Evolutionary conservation across 2,329 filamentous ascomycete species (phyloP), one percentile per base, ranked within the genome.

Genomic region (Thyridium curvatum): DNA sequence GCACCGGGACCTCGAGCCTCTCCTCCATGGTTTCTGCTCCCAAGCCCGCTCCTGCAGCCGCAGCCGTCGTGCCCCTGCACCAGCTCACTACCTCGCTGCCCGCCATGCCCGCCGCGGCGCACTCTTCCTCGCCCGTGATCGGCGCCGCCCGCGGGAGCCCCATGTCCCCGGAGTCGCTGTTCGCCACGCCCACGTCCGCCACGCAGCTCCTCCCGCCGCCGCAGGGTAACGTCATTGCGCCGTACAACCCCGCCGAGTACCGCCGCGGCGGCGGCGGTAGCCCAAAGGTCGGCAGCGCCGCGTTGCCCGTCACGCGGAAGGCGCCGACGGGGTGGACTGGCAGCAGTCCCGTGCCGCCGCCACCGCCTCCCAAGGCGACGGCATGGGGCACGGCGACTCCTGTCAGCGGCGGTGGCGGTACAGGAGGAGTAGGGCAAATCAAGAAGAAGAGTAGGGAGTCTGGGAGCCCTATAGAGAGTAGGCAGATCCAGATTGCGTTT

Each of bases 401-500:
- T 6, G 21, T 26, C 6, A 26, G 21, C 21, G 21, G 21, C 10
- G 21, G 21, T n/a, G n/a, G n/a, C n/a, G n/a, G n/a, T n/a, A n/a
- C n/a, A n/a, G n/a, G n/a, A n/a, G n/a, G n/a, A n/a, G n/a, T n/a
- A 26, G 6, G 6, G 6, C 21, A 26, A 10, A 6, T 43, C 38
- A 46, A 46, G 38, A 36, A 40, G 13, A 59, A 26, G 35, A 30
- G 18, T 8, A 31, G 35, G 15, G 28, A 18, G 16, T 30, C 28
- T 18, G 28, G 59, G 42, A 50, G 55, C 43, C 65, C 64, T 1
- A 55, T 59, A 0, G 61, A 66, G 52, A 49, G 42, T 7, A 52
- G 51, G 15, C 58, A 50, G 39, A 59, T 69, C 14, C 58, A 60
- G 49, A 60, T 55, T 8, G 54, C 54, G 3, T 70, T 71, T 46